Evolutionary conservation across 2,329 filamentous ascomycete genomes (phyloP).

Genomic region (Hymenoscyphus occultus): DNA sequence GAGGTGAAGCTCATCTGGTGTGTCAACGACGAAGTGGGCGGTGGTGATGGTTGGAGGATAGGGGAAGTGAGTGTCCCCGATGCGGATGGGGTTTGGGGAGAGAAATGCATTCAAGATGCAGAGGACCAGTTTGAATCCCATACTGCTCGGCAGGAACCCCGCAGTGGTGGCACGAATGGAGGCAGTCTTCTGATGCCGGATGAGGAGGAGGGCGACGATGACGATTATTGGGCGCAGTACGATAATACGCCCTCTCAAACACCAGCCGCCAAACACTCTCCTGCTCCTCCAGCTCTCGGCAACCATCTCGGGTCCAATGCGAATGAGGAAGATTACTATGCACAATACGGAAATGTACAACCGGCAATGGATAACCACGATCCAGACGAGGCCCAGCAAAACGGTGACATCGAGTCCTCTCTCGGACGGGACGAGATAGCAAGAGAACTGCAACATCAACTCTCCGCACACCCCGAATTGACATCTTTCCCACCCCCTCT

Average conservation of each 20-base stretch:
- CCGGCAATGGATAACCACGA: constrained; percentile 79
- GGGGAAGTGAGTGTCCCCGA: constrained; percentile 65
- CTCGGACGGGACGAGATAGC: constrained; percentile 43
- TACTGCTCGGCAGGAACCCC: background rate
- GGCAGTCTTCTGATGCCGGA: constrained; percentile 23
- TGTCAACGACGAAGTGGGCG: constrained; percentile 53
- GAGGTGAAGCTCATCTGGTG: constrained; percentile 69
- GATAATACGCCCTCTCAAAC: constrained; percentile 67
- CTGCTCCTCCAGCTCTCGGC: constrained; percentile 46
- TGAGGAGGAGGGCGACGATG: constrained; percentile 64
- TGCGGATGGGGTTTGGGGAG: constrained; percentile 47
- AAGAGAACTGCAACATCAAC: constrained; percentile 30
- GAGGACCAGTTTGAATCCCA: constrained; percentile 51
- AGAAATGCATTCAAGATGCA: constrained; percentile 54
- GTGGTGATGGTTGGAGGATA: constrained; percentile 65
- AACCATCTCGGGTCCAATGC: constrained; percentile 22
- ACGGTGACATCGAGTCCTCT: constrained; percentile 43
- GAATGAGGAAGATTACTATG: constrained; percentile 70
- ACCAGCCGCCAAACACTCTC: constrained; percentile 56
- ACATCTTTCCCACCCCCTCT: constrained; percentile 13
- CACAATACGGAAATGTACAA: constrained; percentile 74
- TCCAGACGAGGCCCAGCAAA: constrained; percentile 61
- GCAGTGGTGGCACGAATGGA: constrained; percentile 20
- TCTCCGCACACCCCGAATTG: constrained; percentile 19
- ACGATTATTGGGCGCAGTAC: constrained; percentile 78